These are phyloP conservation scores for Immersiella caudata DNA, from an alignment of 495 filamentous ascomycete species.

Conservation along the genomic window DNA sequence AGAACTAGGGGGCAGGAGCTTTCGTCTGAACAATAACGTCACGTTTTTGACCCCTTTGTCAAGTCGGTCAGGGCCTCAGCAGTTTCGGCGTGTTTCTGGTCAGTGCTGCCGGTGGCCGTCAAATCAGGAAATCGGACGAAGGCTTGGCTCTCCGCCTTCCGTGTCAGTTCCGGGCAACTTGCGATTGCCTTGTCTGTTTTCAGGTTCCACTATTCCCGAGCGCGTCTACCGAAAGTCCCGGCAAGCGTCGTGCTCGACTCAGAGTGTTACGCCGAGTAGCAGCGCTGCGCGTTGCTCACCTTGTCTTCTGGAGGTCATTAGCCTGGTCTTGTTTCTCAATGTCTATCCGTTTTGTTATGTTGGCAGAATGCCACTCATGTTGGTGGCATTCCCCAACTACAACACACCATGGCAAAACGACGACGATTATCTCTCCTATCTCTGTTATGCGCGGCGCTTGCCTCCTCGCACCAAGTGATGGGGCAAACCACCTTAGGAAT, in stretches of 20 bases:
- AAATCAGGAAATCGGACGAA: slow-evolving; percentile 23
- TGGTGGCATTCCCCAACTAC: neutral
- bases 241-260: slow-evolving; percentile 1
- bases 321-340: neutral
- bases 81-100: slow-evolving; percentile 22
- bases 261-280: neutral
- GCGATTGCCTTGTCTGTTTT: neutral
- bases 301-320: neutral
- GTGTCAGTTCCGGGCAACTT: slow-evolving; percentile 9
- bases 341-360: slow-evolving; percentile 1
- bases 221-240: neutral
- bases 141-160: slow-evolving; percentile 12
- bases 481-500: neutral
- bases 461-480: neutral
- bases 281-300: neutral
- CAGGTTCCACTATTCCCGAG: neutral
- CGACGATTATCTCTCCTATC: slow-evolving; percentile 2
- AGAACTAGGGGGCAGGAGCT: neutral
- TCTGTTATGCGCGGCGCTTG: neutral
- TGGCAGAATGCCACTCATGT: slow-evolving; percentile 12
- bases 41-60: slow-evolving; percentile 1
- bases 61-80: neutral
- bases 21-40: slow-evolving; percentile 1
- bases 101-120: neutral
- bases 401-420: slow-evolving; percentile 12